These are phyloP conservation scores for Pseudogymnoascus sp. DNA, from an alignment of 2,329 filamentous ascomycete species.

Conservation along the genomic window DNA sequence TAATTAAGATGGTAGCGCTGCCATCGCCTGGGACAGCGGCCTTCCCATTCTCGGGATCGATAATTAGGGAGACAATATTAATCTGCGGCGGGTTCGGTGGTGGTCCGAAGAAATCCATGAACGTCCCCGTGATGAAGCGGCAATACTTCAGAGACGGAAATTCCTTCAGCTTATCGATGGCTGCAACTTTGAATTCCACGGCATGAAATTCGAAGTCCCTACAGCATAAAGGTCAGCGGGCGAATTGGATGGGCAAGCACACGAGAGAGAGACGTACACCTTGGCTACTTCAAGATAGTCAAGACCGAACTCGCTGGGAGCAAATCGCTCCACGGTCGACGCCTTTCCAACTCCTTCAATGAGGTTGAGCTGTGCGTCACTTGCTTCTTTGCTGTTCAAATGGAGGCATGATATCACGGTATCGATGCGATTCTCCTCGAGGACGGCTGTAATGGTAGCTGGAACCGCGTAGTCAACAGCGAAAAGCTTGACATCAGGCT, in stretches of 20 bases:
- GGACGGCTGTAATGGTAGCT: slow-evolving; percentile 2
- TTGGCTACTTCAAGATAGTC: slow-evolving; percentile 23
- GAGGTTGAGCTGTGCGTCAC: slow-evolving; percentile 28
- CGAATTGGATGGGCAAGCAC: neutral
- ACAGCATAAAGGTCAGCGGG: neutral
- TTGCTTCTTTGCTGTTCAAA: slow-evolving; percentile 26
- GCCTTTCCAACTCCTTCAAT: slow-evolving; percentile 28
- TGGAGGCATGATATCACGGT: slow-evolving; percentile 30
- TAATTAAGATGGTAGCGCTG: slow-evolving; percentile 10
- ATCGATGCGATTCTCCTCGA: slow-evolving; percentile 19
- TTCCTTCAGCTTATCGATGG: neutral
- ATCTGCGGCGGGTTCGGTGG: neutral
- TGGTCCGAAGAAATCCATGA: neutral
- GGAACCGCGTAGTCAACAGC: slow-evolving; percentile 10
- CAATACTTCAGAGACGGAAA: neutral
- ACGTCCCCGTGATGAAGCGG: neutral
- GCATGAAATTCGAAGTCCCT: neutral
- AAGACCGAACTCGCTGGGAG: slow-evolving; percentile 34
- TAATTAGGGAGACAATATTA: neutral
- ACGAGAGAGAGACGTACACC: neutral
- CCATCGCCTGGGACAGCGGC: neutral
- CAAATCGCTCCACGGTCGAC: slow-evolving; percentile 29
- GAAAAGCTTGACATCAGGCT: slow-evolving; percentile 10
- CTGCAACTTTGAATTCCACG: neutral
- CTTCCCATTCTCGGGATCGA: neutral